Evolutionary conservation across 306 rosid species (phyloP).

Genomic region (Pueraria montana): DNA sequence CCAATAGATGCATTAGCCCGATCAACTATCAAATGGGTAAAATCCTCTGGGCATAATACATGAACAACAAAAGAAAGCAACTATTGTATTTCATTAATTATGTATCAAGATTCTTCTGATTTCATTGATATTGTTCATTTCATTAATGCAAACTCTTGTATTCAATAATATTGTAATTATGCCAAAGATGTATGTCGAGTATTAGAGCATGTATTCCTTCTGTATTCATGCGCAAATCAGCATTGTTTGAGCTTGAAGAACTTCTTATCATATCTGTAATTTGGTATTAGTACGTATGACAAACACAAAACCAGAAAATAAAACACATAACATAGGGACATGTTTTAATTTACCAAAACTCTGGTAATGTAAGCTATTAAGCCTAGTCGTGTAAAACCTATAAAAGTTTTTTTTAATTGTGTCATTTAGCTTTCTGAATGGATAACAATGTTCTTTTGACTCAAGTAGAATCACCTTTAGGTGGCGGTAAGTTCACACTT

Average conservation of each 20-base stretch:
- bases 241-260: not conserved
- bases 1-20: slow-evolving; percentile 60
- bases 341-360: not conserved
- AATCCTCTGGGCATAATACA: slow-evolving; percentile 45
- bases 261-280: not conserved
- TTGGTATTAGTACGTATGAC: not conserved
- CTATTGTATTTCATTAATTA: not conserved
- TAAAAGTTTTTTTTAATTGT: not conserved
- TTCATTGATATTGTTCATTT: slow-evolving; percentile 37
- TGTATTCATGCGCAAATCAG: slow-evolving; percentile 39
- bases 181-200: slow-evolving; percentile 30
- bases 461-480: too few relatives aligned
- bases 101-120: slow-evolving; percentile 39
- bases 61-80: slow-evolving; percentile 34
- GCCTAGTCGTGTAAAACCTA: not conserved
- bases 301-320: not conserved
- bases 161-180: slow-evolving; percentile 31
- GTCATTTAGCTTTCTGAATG: too few relatives aligned
- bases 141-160: slow-evolving; percentile 28
- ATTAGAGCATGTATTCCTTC: slow-evolving; percentile 33
- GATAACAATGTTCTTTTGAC: too few relatives aligned
- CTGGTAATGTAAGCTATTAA: not conserved
- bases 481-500: too few relatives aligned
- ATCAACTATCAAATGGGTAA: slow-evolving; percentile 58
- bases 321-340: too few relatives aligned